These are phyloP conservation scores for Lineolata rhizophorae DNA, from an alignment of 495 filamentous ascomycete genomes.

Conservation along the genomic window DNA sequence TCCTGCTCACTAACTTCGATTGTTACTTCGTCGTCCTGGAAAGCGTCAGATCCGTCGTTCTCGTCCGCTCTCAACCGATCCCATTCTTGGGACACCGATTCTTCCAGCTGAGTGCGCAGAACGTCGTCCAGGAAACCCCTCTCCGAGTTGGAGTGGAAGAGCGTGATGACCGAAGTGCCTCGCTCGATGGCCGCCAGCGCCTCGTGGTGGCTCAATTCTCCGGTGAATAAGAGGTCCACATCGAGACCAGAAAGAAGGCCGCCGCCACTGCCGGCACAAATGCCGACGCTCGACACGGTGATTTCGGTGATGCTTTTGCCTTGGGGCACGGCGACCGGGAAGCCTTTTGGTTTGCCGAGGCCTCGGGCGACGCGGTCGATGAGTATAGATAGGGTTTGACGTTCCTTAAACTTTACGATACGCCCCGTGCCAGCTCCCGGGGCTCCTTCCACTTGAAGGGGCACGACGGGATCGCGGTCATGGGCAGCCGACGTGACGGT, in stretches of 20 bases:
- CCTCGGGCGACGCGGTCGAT: constrained; percentile 36
- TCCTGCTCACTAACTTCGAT: constrained; percentile 62
- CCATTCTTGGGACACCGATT: constrained; percentile 32
- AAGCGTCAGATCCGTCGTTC: constrained; percentile 22
- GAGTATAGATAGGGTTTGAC: constrained; percentile 35
- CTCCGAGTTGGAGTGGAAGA: constrained; percentile 87
- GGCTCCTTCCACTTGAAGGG: constrained; percentile 31
- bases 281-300: constrained; percentile 34
- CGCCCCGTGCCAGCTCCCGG: constrained; percentile 59
- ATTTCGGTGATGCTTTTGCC: constrained; percentile 26
- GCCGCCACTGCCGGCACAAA: constrained; percentile 74
- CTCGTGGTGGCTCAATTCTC: constrained; percentile 84
- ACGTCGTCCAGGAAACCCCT: constrained; percentile 51
- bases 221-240: constrained; percentile 64
- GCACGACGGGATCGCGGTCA: constrained; percentile 29
- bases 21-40: constrained; percentile 28
- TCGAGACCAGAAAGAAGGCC: constrained; percentile 42
- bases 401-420: constrained; percentile 35
- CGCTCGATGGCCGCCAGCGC: constrained; percentile 66
- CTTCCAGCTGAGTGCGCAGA: constrained; percentile 41
- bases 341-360: constrained; percentile 39
- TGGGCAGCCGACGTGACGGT: constrained; percentile 19
- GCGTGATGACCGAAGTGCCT: constrained; percentile 62
- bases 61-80: constrained; percentile 21
- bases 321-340: constrained; percentile 50